A percentile compares a stretch with the other conserved stretches of the same genome.
Evolutionary conservation across 495 filamentous ascomycete species (phyloP).

Genomic region (Penicillium simplicissimum): DNA sequence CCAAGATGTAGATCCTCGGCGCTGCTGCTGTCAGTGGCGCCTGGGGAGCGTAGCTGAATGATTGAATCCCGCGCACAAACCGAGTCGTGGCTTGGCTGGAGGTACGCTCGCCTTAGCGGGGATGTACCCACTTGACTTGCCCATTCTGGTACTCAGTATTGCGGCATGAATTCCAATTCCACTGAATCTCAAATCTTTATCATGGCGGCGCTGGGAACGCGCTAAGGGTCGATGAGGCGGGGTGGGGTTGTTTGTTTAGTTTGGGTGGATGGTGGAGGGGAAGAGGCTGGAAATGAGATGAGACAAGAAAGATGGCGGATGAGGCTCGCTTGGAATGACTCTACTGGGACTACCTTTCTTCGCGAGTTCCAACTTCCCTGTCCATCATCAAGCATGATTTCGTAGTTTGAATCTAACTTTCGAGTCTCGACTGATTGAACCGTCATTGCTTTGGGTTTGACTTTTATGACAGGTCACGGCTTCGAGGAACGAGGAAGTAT

Average conservation of each 20-base stretch:
- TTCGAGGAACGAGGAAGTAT: not conserved
- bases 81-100: slow-evolving; percentile 24
- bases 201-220: not conserved
- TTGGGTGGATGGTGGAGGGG: not conserved
- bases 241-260: not conserved
- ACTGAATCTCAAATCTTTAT: not conserved
- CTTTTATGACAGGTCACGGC: not conserved
- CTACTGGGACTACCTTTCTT: not conserved
- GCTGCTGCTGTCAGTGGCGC: slow-evolving; percentile 30
- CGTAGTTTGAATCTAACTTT: too few relatives aligned
- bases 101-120: not conserved
- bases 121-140: not conserved
- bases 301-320: not conserved
- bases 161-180: not conserved
- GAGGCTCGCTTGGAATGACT: not conserved
- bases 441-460: not conserved
- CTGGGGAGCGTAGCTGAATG: slow-evolving; percentile 35
- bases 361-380: not conserved
- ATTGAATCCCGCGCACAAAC: slow-evolving; percentile 23
- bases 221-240: not conserved
- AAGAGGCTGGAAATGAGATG: not conserved
- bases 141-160: not conserved
- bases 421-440: too few relatives aligned
- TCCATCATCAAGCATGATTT: not conserved
- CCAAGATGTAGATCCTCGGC: not conserved